A percentile compares a stretch with the other conserved stretches of the same genome.
Conservation (phyloP, 2,329 filamentous ascomycete species). For the Fusarium albosuccineum region DNA sequence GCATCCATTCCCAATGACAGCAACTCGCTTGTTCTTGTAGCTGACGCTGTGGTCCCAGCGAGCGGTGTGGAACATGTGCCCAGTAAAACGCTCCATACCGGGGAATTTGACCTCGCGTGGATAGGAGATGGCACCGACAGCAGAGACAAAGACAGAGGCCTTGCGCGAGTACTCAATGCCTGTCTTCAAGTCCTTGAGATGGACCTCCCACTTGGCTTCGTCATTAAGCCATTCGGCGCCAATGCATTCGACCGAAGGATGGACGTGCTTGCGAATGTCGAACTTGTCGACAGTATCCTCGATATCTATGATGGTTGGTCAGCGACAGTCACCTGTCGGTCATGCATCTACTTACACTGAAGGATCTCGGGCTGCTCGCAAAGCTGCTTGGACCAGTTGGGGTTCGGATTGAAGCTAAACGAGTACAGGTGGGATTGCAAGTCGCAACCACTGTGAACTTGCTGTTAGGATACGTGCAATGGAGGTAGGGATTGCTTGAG, state of each 20-base stretch:
- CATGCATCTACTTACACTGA: constrained; percentile 34
- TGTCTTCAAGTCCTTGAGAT: constrained; percentile 31
- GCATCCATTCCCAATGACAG: constrained; percentile 52
- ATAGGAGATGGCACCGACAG: constrained; percentile 45
- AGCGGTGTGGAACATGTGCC: constrained; percentile 52
- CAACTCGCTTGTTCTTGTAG: constrained; percentile 52
- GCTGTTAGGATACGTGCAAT: too few species aligned
- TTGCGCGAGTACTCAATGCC: constrained; percentile 32
- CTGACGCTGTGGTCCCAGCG: constrained; percentile 53
- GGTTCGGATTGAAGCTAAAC: constrained; percentile 57
- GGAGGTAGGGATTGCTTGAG: not conserved
- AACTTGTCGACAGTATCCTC: constrained; percentile 40
- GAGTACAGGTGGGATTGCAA: constrained; percentile 50
- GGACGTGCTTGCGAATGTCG: constrained; percentile 42
- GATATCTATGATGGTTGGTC: constrained; percentile 22
- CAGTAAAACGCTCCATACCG: constrained; percentile 51
- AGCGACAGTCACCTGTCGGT: not conserved
- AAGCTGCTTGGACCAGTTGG: constrained; percentile 53
- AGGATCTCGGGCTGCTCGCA: constrained; percentile 53
- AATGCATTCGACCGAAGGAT: constrained; percentile 33
- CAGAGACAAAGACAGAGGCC: constrained; percentile 44
- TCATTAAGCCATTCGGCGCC: constrained; percentile 40
- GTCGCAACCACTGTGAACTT: not conserved
- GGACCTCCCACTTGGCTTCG: constrained; percentile 36
- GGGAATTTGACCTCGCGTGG: constrained; percentile 45